Conservation (phyloP, 352 stramenopile species). For the Pythium aristosporum region DNA sequence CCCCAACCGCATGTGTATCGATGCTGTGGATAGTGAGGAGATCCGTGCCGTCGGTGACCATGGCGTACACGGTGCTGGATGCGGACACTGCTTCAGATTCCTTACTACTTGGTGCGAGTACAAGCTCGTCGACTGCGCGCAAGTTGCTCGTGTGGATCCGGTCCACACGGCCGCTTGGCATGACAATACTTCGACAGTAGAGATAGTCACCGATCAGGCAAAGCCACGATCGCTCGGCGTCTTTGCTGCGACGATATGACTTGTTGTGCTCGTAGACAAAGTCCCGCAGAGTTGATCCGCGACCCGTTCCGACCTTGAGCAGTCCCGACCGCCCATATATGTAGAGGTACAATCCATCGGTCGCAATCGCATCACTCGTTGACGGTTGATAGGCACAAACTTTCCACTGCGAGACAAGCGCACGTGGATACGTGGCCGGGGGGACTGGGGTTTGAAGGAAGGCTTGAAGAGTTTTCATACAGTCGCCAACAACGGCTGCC, state of each 20-base stretch:
- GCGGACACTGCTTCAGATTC: conserved; percentile 35
- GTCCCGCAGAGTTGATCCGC: conserved; percentile 60
- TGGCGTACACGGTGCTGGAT: conserved; percentile 68
- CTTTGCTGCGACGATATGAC: conserved; percentile 47
- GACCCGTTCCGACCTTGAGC: conserved; percentile 70
- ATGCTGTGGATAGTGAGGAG: conserved; percentile 68
- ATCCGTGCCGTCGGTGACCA: conserved; percentile 61
- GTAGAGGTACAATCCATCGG: conserved; percentile 67
- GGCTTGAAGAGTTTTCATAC: conserved; percentile 27
- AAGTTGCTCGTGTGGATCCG: conserved; percentile 49
- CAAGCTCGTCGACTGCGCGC: conserved; percentile 48
- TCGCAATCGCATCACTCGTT: conserved; percentile 70
- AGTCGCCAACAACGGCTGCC: not conserved
- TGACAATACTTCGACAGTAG: conserved; percentile 77
- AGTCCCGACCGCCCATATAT: conserved; percentile 61
- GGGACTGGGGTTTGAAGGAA: conserved; percentile 28
- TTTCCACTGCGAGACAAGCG: conserved; percentile 66
- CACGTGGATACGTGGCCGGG: conserved; percentile 56
- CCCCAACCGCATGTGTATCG: conserved; percentile 46
- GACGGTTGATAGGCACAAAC: conserved; percentile 58
- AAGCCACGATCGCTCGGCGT: conserved; percentile 77
- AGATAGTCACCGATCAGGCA: conserved; percentile 59
- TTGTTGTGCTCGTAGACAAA: conserved; percentile 72
- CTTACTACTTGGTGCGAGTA: conserved; percentile 45
- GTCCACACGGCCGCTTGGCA: conserved; percentile 62